Conservation (phyloP, 192 early-diverging fungal species). For the Coemansia sp. region DNA sequence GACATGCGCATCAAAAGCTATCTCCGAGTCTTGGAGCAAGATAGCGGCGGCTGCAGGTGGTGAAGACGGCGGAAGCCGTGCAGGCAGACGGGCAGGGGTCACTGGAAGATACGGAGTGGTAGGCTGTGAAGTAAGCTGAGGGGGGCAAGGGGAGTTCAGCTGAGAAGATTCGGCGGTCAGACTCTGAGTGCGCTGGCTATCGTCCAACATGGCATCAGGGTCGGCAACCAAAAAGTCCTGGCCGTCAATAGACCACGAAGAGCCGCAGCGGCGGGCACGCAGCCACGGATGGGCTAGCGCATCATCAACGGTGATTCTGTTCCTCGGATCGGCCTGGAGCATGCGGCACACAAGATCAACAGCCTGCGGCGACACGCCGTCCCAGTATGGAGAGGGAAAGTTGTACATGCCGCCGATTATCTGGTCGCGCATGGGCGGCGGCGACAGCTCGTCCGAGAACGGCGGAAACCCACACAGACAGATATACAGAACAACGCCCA, state of each 20-base stretch:
- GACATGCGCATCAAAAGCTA: conserved; percentile 2
- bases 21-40: conserved; percentile 10
- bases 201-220: conserved; percentile 33
- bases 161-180: conserved; percentile 44
- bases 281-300: conserved; percentile 63
- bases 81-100: conserved; percentile 3
- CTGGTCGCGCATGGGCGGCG: conserved; percentile 63
- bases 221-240: conserved; percentile 38
- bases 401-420: conserved; percentile 68
- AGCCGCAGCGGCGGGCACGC: conserved; percentile 20
- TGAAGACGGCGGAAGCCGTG: conserved; percentile 18
- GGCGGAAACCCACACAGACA: conserved; percentile 88
- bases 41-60: background rate
- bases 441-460: conserved; percentile 68
- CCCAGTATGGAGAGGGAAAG: conserved; percentile 83
- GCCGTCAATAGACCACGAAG: conserved; percentile 33
- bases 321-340: conserved; percentile 52
- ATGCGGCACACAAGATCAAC: conserved; percentile 57
- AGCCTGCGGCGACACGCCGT: conserved; percentile 63
- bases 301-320: conserved; percentile 56
- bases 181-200: conserved; percentile 50
- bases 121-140: conserved; percentile 19
- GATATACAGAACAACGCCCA: conserved; percentile 94
- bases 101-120: background rate
- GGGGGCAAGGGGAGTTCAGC: conserved; percentile 5